phyloP scores from a whole-genome alignment of 2,329 filamentous ascomycete species.

The Amphichorda felina region DNA sequence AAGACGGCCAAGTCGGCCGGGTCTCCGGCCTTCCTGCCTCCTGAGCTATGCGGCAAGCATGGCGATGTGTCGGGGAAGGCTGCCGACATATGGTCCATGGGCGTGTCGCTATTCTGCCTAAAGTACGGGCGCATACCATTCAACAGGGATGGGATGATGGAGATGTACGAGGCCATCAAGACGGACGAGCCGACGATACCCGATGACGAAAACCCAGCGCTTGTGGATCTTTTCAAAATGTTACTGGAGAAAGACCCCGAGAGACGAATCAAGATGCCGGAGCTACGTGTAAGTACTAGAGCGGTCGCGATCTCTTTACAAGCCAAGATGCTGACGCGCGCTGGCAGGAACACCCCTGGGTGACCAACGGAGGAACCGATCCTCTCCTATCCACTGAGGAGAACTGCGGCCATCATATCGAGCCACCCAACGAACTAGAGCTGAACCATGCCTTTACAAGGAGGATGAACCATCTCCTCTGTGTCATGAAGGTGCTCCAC shows the following conservation, averaged over 20 bases:
- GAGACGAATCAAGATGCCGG: constrained; percentile 71
- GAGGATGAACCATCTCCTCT: constrained; percentile 77
- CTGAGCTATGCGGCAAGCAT: constrained; percentile 82
- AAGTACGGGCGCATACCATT: constrained; percentile 85
- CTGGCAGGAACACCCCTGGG: constrained; percentile 76
- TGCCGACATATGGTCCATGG: constrained; percentile 98
- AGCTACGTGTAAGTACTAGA: constrained; percentile 58
- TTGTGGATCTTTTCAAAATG: constrained; percentile 60
- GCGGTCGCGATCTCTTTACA: too few relatives aligned
- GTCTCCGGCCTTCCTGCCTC: constrained; percentile 87
- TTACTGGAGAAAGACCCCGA: constrained; percentile 77
- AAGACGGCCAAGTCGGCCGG: constrained; percentile 85
- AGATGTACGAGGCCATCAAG: constrained; percentile 83
- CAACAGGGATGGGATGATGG: constrained; percentile 63
- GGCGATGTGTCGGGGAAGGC: constrained; percentile 80
- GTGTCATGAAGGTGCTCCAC: constrained; percentile 83
- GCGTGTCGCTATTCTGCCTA: constrained; percentile 85
- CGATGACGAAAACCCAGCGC: constrained; percentile 50
- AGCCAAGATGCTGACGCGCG: not conserved
- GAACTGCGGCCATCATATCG: constrained; percentile 72
- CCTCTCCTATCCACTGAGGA: constrained; percentile 69
- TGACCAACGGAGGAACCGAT: constrained; percentile 70
- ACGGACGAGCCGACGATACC: constrained; percentile 53
- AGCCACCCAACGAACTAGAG: constrained; percentile 80
- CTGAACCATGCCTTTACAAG: constrained; percentile 82